A percentile compares a stretch with the other conserved stretches of the same genome.
phyloP scores from a whole-genome alignment of 371 early-diverging fungal genomes.

The Mucor saturninus region DNA sequence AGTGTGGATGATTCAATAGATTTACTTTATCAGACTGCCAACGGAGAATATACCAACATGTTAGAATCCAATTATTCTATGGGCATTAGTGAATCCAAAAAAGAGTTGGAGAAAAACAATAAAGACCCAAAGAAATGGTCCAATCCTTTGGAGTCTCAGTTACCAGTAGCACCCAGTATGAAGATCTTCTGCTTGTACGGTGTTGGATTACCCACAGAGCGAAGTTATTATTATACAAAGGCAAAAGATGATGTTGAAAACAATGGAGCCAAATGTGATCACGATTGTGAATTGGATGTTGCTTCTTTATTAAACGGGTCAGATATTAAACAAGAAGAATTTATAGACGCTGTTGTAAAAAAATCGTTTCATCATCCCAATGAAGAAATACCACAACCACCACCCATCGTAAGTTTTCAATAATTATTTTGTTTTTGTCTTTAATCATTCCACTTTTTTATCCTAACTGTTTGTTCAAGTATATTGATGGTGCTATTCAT shows the following conservation, averaged over 20 bases:
- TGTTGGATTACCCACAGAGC: conserved; percentile 78
- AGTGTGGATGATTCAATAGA: conserved; percentile 62
- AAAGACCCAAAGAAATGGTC: conserved; percentile 77
- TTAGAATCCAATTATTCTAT: conserved; percentile 67
- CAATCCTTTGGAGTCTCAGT: conserved; percentile 83
- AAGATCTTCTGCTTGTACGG: conserved; percentile 89
- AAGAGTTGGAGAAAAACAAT: conserved; percentile 54
- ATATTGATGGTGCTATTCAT: conserved; percentile 50
- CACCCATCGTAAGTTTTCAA: conserved; percentile 18
- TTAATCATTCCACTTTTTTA: neutral
- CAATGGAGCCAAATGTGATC: neutral
- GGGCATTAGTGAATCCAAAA: conserved; percentile 64
- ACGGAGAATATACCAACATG: conserved; percentile 53
- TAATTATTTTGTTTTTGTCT: neutral
- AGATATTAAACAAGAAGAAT: conserved; percentile 20
- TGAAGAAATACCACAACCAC: conserved; percentile 12
- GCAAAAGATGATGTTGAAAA: conserved; percentile 16
- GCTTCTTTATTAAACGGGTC: conserved; percentile 14
- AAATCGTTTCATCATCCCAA: conserved; percentile 2
- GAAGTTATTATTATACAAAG: conserved; percentile 73
- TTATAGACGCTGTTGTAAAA: conserved; percentile 20
- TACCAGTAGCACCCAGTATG: conserved; percentile 78
- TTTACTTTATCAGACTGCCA: conserved; percentile 58
- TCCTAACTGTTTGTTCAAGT: conserved; percentile 17
- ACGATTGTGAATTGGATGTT: conserved; percentile 14